Conservation (phyloP, 1,284 basidiomycete genomes). For the Exsudoporus floridanus region DNA sequence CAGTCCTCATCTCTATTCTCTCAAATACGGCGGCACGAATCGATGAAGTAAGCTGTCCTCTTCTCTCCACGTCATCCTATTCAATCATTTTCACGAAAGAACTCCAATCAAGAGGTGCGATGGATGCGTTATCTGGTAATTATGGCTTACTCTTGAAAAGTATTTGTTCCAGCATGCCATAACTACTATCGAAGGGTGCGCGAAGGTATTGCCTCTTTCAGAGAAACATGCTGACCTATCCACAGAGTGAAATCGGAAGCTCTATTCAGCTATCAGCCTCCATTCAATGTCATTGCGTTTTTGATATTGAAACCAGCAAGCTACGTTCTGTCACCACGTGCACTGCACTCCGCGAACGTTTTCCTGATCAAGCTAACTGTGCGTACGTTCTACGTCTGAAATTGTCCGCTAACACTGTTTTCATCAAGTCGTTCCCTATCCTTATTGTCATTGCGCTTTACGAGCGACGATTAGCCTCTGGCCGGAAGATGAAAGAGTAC, state of each 20-base stretch:
- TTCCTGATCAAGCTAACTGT: slow-evolving; percentile 75
- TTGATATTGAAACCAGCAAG: slow-evolving; percentile 74
- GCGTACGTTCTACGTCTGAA: not conserved
- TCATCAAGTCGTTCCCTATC: slow-evolving; percentile 68
- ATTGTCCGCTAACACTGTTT: slow-evolving; percentile 9
- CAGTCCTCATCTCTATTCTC: slow-evolving; percentile 82
- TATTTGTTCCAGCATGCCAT: slow-evolving; percentile 89
- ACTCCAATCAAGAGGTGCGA: slow-evolving; percentile 76
- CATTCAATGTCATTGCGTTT: slow-evolving; percentile 81
- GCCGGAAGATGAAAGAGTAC: slow-evolving; percentile 48
- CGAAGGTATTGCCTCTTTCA: not conserved
- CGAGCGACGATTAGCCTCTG: slow-evolving; percentile 67
- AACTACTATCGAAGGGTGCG: slow-evolving; percentile 83
- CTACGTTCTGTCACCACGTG: slow-evolving; percentile 68
- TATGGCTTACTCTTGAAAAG: slow-evolving; percentile 38
- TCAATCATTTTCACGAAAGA: slow-evolving; percentile 43
- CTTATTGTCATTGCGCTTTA: slow-evolving; percentile 77
- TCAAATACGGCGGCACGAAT: slow-evolving; percentile 85
- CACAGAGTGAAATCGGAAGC: slow-evolving; percentile 81
- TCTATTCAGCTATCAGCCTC: slow-evolving; percentile 88
- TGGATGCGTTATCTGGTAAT: slow-evolving; percentile 1
- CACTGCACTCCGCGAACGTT: slow-evolving; percentile 78
- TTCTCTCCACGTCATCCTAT: slow-evolving; percentile 2
- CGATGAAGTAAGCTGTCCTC: slow-evolving; percentile 55
- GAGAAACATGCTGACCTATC: slow-evolving; percentile 1